phyloP scores from a whole-genome alignment of 768 basidiomycete species.

The Harrya chromipes region DNA sequence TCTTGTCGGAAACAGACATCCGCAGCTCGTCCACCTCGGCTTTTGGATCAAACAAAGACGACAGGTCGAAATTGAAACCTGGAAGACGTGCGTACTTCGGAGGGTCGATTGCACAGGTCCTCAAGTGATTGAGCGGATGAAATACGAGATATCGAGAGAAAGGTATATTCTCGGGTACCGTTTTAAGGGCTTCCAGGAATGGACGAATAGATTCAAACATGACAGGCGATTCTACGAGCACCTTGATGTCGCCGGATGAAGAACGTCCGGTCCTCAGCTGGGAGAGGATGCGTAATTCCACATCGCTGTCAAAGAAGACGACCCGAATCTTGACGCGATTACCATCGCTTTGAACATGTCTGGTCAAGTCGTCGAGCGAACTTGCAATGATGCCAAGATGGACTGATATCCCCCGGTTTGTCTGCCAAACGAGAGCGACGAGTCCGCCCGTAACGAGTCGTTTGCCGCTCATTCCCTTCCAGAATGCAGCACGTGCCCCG shows the following conservation, averaged over 20 bases:
- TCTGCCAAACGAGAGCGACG: constrained; percentile 56
- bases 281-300: constrained; percentile 47
- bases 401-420: constrained; percentile 33
- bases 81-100: constrained; percentile 56
- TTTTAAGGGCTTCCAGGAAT: constrained; percentile 59
- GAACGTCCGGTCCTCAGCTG: constrained; percentile 32
- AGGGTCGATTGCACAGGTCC: constrained; percentile 38
- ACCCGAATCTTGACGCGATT: constrained; percentile 46
- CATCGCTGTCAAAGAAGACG: constrained; percentile 59
- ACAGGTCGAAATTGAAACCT: constrained; percentile 53
- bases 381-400: constrained; percentile 55
- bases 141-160: constrained; percentile 53
- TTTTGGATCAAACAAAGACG: constrained; percentile 47
- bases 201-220: constrained; percentile 69
- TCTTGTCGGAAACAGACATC: constrained; percentile 39
- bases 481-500: constrained; percentile 47
- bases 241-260: constrained; percentile 19
- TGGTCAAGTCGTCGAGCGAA: constrained; percentile 41
- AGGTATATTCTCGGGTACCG: constrained; percentile 55
- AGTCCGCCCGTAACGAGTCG: constrained; percentile 61
- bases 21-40: constrained; percentile 38
- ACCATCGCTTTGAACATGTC: constrained; percentile 35
- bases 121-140: constrained; percentile 35
- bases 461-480: constrained; percentile 59
- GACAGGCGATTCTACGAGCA: constrained; percentile 60